Evolutionary conservation across 2,329 filamentous ascomycete genomes (phyloP), one percentile per base, ranked within the genome.

Genomic region (Amphichorda felina): DNA sequence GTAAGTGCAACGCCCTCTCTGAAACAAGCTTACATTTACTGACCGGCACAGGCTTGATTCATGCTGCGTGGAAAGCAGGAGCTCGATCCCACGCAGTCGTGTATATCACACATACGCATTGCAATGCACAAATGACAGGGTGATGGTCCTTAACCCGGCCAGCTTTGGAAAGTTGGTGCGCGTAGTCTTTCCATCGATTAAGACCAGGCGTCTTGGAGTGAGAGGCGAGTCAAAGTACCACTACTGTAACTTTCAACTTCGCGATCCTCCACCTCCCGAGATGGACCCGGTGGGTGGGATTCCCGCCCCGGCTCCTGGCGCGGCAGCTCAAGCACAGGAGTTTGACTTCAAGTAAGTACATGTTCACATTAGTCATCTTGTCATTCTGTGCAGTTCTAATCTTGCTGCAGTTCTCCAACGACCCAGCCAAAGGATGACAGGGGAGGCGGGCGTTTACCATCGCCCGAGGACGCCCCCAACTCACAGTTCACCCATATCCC

Each of bases 141-240:
- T 96, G 27, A 93, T 91, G 1, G 88, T 94, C 8, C 63, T 98
- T 38, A 98, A 98, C 51, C 91, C 91, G 29, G 91, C 91, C 8
- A 96, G 89, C 19, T 98, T 98, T 59, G 91, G 91, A 38, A 98
- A 98, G 59, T 74, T 98, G 30, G 91, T 98, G 24, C 79, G 91
- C 22, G 89, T 98, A 27, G 82, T 98, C 35, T 98, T 96, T 48
- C 89, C 91, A 0, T 89, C 88, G 29, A 79, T 98, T 16, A 89
- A 94, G 59, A 98, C 91, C 22, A 74, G 91, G 40, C 75, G 91
- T 43, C 68, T 98, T 10, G 91, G 91, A 42, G 88, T 96, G 32
- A 78, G 91, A 36, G 91, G 91, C 43, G 89, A 96, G 61, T 98
- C 91, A 11, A 98, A 98, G 55, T 98, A 98, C 56, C 91, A 98